Percentiles rank a stretch among this genome's conserved stretches.
These are phyloP conservation scores for Amphicarpaea edgeworthii DNA, from an alignment of 306 rosid genomes.

Conservation along the genomic window DNA sequence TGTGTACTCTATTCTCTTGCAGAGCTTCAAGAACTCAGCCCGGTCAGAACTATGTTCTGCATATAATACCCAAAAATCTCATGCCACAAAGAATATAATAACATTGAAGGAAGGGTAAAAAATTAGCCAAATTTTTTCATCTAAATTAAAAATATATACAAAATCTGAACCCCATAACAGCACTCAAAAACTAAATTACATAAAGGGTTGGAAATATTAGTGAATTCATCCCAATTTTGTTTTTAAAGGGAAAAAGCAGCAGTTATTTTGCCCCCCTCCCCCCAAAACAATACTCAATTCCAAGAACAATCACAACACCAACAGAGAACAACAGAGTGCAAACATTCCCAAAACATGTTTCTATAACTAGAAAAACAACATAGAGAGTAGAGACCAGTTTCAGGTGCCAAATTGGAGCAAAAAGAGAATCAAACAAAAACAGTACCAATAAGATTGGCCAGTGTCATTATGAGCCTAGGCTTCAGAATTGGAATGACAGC, in stretches of 20 bases:
- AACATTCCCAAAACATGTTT: conserved; percentile 6
- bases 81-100: conserved; percentile 25
- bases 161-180: conserved; percentile 4
- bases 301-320: conserved; percentile 32
- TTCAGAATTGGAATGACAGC: conserved; percentile 88
- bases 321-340: conserved; percentile 1
- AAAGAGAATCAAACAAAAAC: not conserved
- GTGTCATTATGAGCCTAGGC: conserved; percentile 78
- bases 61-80: conserved; percentile 34
- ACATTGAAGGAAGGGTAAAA: not conserved
- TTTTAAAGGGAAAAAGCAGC: not conserved
- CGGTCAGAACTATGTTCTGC: conserved; percentile 83
- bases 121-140: conserved; percentile 11
- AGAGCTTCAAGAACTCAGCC: conserved; percentile 89
- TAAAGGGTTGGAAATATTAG: conserved; percentile 3
- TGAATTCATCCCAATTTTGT: conserved; percentile 24
- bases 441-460: conserved; percentile 91
- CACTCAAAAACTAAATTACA: conserved; percentile 19
- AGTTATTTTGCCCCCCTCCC: not conserved
- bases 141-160: not conserved
- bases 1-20: conserved; percentile 90
- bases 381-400: not conserved
- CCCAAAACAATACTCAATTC: conserved; percentile 14
- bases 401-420: not conserved
- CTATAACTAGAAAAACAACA: conserved; percentile 1